These are phyloP conservation scores for Breviolum minutum DNA, from an alignment of 73 alveolate genomes.

Conservation along the genomic window DNA sequence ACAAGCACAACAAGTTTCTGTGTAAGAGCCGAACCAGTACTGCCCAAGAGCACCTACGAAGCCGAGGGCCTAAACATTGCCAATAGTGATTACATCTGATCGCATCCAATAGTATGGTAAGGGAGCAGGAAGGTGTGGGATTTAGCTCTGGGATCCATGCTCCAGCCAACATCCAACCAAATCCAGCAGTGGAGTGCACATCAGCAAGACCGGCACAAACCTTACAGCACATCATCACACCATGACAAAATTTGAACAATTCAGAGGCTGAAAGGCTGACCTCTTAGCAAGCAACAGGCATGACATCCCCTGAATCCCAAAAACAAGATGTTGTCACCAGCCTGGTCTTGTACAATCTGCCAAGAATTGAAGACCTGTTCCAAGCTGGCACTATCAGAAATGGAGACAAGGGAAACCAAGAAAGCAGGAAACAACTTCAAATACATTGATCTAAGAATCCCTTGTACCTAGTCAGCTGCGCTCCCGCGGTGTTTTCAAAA, in stretches of 20 bases:
- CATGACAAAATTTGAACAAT: neutral
- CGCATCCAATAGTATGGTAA: neutral
- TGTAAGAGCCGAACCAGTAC: conserved; percentile 25
- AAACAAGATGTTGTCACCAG: neutral
- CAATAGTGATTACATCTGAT: neutral
- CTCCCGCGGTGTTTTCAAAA: no score
- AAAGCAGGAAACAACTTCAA: neutral
- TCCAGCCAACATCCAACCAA: conserved; percentile 78
- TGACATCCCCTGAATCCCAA: neutral
- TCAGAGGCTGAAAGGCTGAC: neutral
- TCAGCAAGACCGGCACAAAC: conserved; percentile 53
- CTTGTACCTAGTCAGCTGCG: no score
- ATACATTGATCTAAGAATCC: no score
- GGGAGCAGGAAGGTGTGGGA: neutral
- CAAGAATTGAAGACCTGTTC: conserved; percentile 60
- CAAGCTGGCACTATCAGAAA: neutral
- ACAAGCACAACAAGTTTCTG: neutral
- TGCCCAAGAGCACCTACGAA: conserved; percentile 68
- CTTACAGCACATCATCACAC: neutral
- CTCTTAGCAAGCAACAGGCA: neutral
- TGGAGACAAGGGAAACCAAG: neutral
- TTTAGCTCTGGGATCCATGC: conserved; percentile 4
- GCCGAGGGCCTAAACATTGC: conserved; percentile 8
- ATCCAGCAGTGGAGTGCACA: conserved; percentile 34
- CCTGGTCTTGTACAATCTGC: conserved; percentile 75